Conservation (phyloP, 2,329 filamentous ascomycete species). For the Eurotiales sp. region DNA sequence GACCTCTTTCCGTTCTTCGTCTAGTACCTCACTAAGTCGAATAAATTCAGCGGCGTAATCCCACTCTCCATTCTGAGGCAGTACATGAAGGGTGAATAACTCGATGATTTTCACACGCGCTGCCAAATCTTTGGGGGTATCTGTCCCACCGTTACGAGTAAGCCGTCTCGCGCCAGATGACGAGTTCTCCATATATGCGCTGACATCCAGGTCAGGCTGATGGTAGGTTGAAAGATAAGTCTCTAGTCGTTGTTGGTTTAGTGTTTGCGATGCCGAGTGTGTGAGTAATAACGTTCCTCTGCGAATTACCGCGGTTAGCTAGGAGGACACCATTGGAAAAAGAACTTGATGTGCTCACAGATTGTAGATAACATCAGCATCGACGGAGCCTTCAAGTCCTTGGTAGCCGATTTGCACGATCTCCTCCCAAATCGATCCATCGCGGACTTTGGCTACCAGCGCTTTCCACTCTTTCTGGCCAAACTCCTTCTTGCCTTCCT, state of each 20-base stretch:
- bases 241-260: slow-evolving; percentile 86
- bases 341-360: slow-evolving; percentile 34
- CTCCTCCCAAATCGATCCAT: slow-evolving; percentile 92
- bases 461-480: slow-evolving; percentile 80
- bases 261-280: slow-evolving; percentile 76
- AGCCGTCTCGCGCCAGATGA: slow-evolving; percentile 29
- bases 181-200: slow-evolving; percentile 54
- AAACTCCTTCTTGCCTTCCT: slow-evolving; percentile 86
- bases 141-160: slow-evolving; percentile 58
- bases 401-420: slow-evolving; percentile 84
- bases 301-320: slow-evolving; percentile 4
- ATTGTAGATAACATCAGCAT: slow-evolving; percentile 78
- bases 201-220: slow-evolving; percentile 68
- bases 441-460: slow-evolving; percentile 77
- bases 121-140: slow-evolving; percentile 79
- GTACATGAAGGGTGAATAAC: slow-evolving; percentile 88
- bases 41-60: slow-evolving; percentile 93
- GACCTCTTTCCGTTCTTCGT: slow-evolving; percentile 85
- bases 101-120: slow-evolving; percentile 88
- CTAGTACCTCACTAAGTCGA: slow-evolving; percentile 75
- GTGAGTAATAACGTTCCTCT: slow-evolving; percentile 86
- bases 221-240: slow-evolving; percentile 77
- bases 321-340: not conserved
- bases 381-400: slow-evolving; percentile 82
- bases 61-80: slow-evolving; percentile 94